These are phyloP conservation scores for Sanghuangporus sanghuang DNA, from an alignment of 1,284 basidiomycete species.

Conservation along the genomic window DNA sequence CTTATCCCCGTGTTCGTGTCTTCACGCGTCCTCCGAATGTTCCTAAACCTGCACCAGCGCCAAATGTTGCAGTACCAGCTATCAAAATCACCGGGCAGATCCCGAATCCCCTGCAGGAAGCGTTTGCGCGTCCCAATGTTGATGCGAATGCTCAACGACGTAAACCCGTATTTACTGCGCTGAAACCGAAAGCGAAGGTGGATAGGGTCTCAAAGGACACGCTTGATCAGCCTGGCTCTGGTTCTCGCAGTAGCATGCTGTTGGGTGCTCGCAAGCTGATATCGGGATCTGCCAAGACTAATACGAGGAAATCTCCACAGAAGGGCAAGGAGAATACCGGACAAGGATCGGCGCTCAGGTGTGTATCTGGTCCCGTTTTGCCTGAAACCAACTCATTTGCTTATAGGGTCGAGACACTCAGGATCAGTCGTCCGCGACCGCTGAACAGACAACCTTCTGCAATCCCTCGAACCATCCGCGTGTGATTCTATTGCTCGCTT, in stretches of 20 bases:
- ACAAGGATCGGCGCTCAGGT: slow-evolving; percentile 50
- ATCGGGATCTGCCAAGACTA: slow-evolving; percentile 59
- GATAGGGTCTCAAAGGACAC: slow-evolving; percentile 1
- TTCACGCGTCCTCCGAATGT: slow-evolving; percentile 33
- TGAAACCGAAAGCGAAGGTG: slow-evolving; percentile 32
- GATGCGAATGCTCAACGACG: slow-evolving; percentile 25
- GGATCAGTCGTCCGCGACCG: slow-evolving; percentile 55
- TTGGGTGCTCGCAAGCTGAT: slow-evolving; percentile 51
- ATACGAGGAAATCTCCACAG: slow-evolving; percentile 29
- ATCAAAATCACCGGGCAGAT: neutral
- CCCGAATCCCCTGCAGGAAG: slow-evolving; percentile 23
- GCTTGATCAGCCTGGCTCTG: slow-evolving; percentile 28
- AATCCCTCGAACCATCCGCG: slow-evolving; percentile 24
- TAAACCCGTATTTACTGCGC: slow-evolving; percentile 32
- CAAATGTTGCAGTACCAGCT: slow-evolving; percentile 19
- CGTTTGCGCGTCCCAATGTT: slow-evolving; percentile 37
- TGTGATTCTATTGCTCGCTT: slow-evolving; percentile 14
- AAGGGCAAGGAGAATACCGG: slow-evolving; percentile 28
- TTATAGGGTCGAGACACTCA: slow-evolving; percentile 47
- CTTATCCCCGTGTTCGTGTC: slow-evolving; percentile 52
- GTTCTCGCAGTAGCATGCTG: slow-evolving; percentile 44
- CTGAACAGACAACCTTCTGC: slow-evolving; percentile 26
- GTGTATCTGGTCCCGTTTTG: slow-evolving; percentile 27
- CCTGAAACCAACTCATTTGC: neutral
- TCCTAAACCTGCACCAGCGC: slow-evolving; percentile 30